Conservation (phyloP, 352 stramenopile species). For the Thalassiosira mediterranea region DNA sequence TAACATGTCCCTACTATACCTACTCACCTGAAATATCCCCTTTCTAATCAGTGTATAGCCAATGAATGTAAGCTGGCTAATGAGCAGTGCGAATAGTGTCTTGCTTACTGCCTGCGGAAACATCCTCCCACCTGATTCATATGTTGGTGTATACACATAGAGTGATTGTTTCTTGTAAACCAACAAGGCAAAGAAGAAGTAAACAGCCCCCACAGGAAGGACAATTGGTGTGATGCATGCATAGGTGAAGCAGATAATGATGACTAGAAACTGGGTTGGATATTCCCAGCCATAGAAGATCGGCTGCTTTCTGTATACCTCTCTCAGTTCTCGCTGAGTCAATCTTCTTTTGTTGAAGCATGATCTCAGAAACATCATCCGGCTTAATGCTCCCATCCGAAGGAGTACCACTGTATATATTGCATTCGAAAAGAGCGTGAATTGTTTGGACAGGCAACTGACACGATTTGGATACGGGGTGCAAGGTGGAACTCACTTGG, state of each 20-base stretch:
- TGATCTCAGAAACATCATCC: conserved; percentile 74
- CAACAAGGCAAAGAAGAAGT: conserved; percentile 82
- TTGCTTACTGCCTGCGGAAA: conserved; percentile 74
- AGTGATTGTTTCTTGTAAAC: conserved; percentile 88
- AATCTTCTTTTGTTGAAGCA: conserved; percentile 64
- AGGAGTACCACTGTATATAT: conserved; percentile 81
- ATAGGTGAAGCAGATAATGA: conserved; percentile 86
- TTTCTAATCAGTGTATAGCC: conserved; percentile 58
- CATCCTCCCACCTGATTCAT: conserved; percentile 84
- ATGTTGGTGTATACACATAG: conserved; percentile 86
- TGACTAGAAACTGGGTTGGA: conserved; percentile 83
- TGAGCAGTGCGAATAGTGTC: conserved; percentile 79
- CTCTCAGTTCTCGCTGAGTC: conserved; percentile 79
- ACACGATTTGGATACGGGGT: too few relatives aligned
- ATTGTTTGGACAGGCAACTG: too few relatives aligned
- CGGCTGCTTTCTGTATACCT: conserved; percentile 70
- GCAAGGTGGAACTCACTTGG: too few relatives aligned
- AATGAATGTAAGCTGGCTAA: conserved; percentile 76
- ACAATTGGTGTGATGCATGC: conserved; percentile 61
- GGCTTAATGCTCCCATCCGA: conserved; percentile 69
- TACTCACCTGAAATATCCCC: conserved; percentile 50
- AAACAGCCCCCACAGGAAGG: conserved; percentile 67
- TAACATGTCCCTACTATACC: too few relatives aligned
- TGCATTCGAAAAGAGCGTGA: too few relatives aligned
- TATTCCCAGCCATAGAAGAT: conserved; percentile 84